These are phyloP conservation scores for Leccinum obscurum DNA, from an alignment of 768 basidiomycete species.

Conservation along the genomic window DNA sequence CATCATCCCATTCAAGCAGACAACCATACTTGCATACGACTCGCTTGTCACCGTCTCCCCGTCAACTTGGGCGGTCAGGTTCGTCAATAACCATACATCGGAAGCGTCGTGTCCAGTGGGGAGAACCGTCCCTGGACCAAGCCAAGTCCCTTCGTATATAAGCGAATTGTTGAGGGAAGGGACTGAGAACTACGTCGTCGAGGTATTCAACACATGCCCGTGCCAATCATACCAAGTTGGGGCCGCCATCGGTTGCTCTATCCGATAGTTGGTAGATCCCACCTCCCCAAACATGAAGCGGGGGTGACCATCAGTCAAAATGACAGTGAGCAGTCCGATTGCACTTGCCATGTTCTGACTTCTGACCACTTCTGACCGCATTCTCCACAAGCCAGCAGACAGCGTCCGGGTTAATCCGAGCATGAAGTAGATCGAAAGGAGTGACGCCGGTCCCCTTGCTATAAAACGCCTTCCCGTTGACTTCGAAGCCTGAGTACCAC, in stretches of 20 bases:
- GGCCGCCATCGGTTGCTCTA: slow-evolving; percentile 40
- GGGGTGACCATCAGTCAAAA: not conserved
- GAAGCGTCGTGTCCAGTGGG: slow-evolving; percentile 40
- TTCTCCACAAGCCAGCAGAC: slow-evolving; percentile 59
- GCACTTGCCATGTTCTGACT: slow-evolving; percentile 48
- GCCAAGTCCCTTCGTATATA: slow-evolving; percentile 40
- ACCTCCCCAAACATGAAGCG: slow-evolving; percentile 63
- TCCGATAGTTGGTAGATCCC: slow-evolving; percentile 52
- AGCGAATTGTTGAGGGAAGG: slow-evolving; percentile 53
- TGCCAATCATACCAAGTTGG: slow-evolving; percentile 58
- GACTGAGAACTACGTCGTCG: slow-evolving; percentile 40
- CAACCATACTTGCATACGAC: slow-evolving; percentile 43
- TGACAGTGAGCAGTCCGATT: not conserved
- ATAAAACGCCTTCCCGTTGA: slow-evolving; percentile 59
- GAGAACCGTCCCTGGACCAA: slow-evolving; percentile 39
- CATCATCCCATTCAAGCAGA: not conserved
- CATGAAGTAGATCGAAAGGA: slow-evolving; percentile 61
- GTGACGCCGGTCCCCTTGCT: slow-evolving; percentile 57
- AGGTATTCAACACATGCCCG: slow-evolving; percentile 42
- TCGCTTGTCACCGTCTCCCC: slow-evolving; percentile 47
- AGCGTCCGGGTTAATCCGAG: slow-evolving; percentile 48
- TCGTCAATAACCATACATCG: slow-evolving; percentile 54
- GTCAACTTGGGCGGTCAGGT: slow-evolving; percentile 46
- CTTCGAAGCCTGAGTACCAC: slow-evolving; percentile 50
- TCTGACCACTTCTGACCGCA: slow-evolving; percentile 50